Conservation (phyloP, 1,139 yeast species). For the Blastobotrys persicus region DNA sequence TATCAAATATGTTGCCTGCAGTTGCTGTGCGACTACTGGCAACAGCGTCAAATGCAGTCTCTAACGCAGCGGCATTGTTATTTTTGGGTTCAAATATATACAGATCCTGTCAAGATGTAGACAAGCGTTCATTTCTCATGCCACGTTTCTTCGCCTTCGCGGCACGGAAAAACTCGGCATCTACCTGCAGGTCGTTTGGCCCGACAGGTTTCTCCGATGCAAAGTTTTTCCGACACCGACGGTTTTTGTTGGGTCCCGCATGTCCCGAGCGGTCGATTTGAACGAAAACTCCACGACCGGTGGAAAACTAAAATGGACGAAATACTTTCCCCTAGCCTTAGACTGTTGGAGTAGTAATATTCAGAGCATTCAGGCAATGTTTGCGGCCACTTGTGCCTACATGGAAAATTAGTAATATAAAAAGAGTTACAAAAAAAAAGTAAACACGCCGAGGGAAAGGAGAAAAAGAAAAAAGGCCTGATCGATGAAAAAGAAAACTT, state of each 20-base stretch:
- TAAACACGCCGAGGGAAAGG: not conserved
- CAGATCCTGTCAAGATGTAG: no score
- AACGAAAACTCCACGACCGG: no score
- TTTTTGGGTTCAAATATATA: no score
- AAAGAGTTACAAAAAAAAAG: not conserved
- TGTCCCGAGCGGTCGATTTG: no score
- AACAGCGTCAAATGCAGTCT: no score
- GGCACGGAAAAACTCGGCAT: not conserved
- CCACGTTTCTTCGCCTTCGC: not conserved
- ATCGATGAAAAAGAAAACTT: not conserved
- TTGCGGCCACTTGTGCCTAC: not conserved
- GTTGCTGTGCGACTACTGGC: no score
- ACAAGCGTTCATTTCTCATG: not conserved
- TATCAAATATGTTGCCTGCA: no score
- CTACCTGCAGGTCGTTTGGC: not conserved
- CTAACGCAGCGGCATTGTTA: no score
- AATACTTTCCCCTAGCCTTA: no score
- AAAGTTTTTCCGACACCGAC: conserved; percentile 1
- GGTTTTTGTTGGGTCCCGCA: not conserved
- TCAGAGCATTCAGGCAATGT: not conserved
- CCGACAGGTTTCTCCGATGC: not conserved
- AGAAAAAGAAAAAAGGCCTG: not conserved
- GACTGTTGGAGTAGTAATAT: no score
- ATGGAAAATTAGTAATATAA: not conserved
- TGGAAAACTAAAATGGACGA: no score